These are phyloP conservation scores for Lignosus rhinocerotis DNA, from an alignment of 1,284 basidiomycete genomes.

Conservation along the genomic window DNA sequence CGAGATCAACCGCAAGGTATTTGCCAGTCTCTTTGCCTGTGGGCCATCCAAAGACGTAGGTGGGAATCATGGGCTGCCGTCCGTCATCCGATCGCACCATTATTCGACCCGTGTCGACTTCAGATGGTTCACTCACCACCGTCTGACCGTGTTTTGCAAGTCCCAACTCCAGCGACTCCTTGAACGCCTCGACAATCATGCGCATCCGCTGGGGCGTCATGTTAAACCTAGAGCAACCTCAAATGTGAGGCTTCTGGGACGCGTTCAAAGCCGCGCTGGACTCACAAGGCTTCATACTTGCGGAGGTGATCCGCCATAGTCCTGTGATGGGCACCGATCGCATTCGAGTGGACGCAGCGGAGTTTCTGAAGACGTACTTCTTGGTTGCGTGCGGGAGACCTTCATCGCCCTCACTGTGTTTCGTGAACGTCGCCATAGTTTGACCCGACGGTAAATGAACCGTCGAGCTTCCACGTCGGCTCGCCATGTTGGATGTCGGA, in stretches of 20 bases:
- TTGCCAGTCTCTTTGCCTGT: slow-evolving; percentile 88
- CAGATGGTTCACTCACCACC: slow-evolving; percentile 65
- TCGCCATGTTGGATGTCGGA: slow-evolving; percentile 35
- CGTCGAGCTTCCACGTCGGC: slow-evolving; percentile 75
- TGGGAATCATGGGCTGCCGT: slow-evolving; percentile 90
- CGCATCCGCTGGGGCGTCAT: slow-evolving; percentile 93
- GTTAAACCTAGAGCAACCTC: slow-evolving; percentile 58
- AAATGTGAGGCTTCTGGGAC: not conserved
- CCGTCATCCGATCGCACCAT: not conserved
- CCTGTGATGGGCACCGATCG: slow-evolving; percentile 41
- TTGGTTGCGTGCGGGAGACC: slow-evolving; percentile 87
- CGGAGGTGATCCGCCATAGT: slow-evolving; percentile 89
- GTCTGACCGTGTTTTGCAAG: slow-evolving; percentile 83
- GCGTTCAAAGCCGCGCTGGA: not conserved
- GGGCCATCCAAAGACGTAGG: slow-evolving; percentile 97
- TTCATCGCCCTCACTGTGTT: slow-evolving; percentile 73
- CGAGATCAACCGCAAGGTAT: slow-evolving; percentile 93
- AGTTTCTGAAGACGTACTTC: slow-evolving; percentile 49
- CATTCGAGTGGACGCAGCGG: slow-evolving; percentile 21
- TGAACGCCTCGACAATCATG: slow-evolving; percentile 96
- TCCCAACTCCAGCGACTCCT: slow-evolving; percentile 88
- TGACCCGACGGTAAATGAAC: slow-evolving; percentile 71
- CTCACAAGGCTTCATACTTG: slow-evolving; percentile 83
- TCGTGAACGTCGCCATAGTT: slow-evolving; percentile 76
- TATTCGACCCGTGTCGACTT: not conserved